These are phyloP conservation scores for Fraxinus ornus DNA, from an alignment of 305 asterid species.

Conservation along the genomic window DNA sequence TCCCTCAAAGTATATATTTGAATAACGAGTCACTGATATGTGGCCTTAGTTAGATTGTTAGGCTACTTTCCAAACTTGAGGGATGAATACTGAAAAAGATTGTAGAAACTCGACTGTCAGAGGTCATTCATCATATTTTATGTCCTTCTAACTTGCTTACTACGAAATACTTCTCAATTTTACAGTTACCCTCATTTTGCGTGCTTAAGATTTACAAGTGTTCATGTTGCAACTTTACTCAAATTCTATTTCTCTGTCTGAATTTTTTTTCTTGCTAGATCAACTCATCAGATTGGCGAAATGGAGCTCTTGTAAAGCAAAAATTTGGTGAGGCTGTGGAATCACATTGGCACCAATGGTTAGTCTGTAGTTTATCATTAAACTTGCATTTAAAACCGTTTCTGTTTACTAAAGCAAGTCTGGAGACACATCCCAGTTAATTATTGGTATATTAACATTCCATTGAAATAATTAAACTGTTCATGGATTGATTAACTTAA, in stretches of 20 bases:
- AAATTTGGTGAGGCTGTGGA: constrained; percentile 97
- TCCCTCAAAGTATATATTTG: background rate
- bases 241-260: constrained; percentile 12
- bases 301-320: constrained; percentile 88
- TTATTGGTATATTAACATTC: background rate
- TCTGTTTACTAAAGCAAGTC: constrained; percentile 18
- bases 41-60: background rate
- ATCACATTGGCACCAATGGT: constrained; percentile 92
- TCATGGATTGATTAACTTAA: background rate
- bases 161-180: background rate
- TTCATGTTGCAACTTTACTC: constrained; percentile 1
- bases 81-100: constrained; percentile 1
- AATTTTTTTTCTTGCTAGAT: constrained; percentile 49
- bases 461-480: background rate
- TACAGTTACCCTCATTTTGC: background rate
- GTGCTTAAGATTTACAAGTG: background rate
- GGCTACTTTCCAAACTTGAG: background rate
- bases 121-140: background rate
- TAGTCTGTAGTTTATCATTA: constrained; percentile 31
- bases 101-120: constrained; percentile 1
- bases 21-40: background rate
- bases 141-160: constrained; percentile 5
- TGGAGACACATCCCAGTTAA: background rate
- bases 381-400: constrained; percentile 22
- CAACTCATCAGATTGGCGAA: constrained; percentile 98